Percentiles rank a stretch among this genome's conserved stretches.
Evolutionary conservation across 495 filamentous ascomycete genomes (phyloP).

Genomic region (Lasiosphaeria hispida): DNA sequence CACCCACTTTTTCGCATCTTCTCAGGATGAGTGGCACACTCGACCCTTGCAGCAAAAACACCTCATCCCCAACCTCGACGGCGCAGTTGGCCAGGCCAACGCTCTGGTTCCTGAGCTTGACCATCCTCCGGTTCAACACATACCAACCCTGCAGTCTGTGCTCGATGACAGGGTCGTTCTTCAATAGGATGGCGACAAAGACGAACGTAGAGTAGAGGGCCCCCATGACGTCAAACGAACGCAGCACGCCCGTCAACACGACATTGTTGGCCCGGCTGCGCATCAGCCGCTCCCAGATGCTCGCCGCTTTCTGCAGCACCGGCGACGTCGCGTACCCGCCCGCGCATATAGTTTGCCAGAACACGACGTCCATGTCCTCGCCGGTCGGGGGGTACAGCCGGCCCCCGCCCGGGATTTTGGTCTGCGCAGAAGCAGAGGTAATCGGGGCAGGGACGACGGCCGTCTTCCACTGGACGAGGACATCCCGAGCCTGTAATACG

Average conservation of each 20-base stretch:
- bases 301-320: background rate
- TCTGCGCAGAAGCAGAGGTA: no score
- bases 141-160: conserved; percentile 3
- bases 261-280: background rate
- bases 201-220: background rate
- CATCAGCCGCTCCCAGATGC: conserved; percentile 5
- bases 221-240: background rate
- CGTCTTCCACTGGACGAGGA: background rate
- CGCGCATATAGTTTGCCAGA: background rate
- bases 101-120: background rate
- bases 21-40: conserved; percentile 6
- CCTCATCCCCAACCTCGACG: background rate
- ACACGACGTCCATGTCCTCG: background rate
- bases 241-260: background rate
- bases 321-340: background rate
- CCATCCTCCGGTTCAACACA: conserved; percentile 6
- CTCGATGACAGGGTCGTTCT: background rate
- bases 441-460: background rate
- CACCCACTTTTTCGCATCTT: background rate
- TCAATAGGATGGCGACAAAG: background rate
- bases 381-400: background rate
- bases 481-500: background rate
- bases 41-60: conserved; percentile 4
- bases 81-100: background rate
- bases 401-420: no score